These are phyloP conservation scores for Colletotrichum plurivorum DNA, from an alignment of 2,329 filamentous ascomycete species.

Conservation along the genomic window DNA sequence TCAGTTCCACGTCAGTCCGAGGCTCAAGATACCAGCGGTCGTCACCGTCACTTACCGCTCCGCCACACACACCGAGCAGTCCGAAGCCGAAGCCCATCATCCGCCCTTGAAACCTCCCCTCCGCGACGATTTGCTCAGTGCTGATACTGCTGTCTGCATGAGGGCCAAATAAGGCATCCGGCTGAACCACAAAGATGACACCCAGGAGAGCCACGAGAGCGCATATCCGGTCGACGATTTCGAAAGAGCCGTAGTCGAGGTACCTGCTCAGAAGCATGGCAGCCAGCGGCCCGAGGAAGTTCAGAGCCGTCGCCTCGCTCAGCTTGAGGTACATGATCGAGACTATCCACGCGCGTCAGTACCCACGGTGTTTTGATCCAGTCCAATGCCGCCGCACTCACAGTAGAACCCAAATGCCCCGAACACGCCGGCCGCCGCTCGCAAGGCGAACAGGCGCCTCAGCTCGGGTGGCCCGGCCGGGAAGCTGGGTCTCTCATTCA, in stretches of 20 bases:
- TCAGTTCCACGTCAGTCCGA: too few species aligned
- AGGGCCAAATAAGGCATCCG: conserved; percentile 18
- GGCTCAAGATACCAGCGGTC: too few species aligned
- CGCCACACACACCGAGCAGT: conserved; percentile 20
- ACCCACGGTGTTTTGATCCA: too few species aligned
- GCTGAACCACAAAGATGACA: conserved; percentile 30
- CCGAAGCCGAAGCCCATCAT: conserved; percentile 35
- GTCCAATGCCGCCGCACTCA: neutral
- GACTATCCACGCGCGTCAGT: conserved; percentile 2
- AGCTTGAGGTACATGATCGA: conserved; percentile 36
- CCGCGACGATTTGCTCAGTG: neutral
- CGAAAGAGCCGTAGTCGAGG: conserved; percentile 25
- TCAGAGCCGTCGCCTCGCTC: conserved; percentile 34
- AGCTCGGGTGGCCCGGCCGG: conserved; percentile 11
- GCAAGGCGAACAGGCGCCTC: conserved; percentile 20
- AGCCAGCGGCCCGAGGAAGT: conserved; percentile 27
- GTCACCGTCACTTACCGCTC: conserved; percentile 9
- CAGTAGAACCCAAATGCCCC: conserved; percentile 31
- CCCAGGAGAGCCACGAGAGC: conserved; percentile 23
- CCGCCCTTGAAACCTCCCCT: neutral
- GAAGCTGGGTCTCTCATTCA: conserved; percentile 2
- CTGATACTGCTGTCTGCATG: neutral
- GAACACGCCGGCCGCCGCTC: conserved; percentile 24
- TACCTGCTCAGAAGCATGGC: conserved; percentile 33
- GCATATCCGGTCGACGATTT: conserved; percentile 18